Base-by-base conservation (phyloP, 768 basidiomycete genomes). In the Pleurotus citrinopileatus region DNA sequence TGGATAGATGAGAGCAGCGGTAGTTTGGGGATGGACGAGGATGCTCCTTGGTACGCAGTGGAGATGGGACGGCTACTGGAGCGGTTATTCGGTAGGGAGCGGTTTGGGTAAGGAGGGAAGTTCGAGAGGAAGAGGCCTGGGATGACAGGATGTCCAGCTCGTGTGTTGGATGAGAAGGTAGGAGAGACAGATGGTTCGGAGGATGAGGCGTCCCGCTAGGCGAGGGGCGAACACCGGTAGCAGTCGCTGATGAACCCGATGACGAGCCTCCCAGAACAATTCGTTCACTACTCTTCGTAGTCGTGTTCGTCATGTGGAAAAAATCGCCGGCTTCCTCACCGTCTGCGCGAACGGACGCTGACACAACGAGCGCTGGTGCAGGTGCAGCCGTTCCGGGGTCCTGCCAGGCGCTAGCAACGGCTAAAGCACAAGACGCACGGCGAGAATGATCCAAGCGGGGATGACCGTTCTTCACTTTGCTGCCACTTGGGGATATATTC, bases 31-130 rank as follows among this genome's bases (percentile, higher is more conserved):
- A 71, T 50, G 61, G 52, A n/a, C 70, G 69, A 15, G 61, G 57
- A 44, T 57, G 57, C 17, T 64, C 67, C 63, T 27, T 66, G 59
- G n/a, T 64, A 60, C 23, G 50, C 60, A 5, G 61, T 58, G n/a
- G 66, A 34, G 38, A 34, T 34, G 65, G 61, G 3, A 65, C 56
- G 10, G 65, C 10, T 19, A 51, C 48, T 17, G 48, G 48, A 0
- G 45, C 45, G n/a, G 13, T 57, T 6, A 66, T 59, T 42, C 72
- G 66, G 52, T 62, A 61, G 25, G 84, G 83, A 3, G 85, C 85
- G 6, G 84, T 86, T 58, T 80, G 83, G n/a, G 82, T 82, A 32
- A 87, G 76, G 22, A 87, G 73, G 13, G 84, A 87, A 19, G 78
- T 74, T 22, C 68, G 72, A 23, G 19, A 9, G 10, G 17, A 22